phyloP scores from a whole-genome alignment of 2,329 filamentous ascomycete species.

The Aciculosporium take region DNA sequence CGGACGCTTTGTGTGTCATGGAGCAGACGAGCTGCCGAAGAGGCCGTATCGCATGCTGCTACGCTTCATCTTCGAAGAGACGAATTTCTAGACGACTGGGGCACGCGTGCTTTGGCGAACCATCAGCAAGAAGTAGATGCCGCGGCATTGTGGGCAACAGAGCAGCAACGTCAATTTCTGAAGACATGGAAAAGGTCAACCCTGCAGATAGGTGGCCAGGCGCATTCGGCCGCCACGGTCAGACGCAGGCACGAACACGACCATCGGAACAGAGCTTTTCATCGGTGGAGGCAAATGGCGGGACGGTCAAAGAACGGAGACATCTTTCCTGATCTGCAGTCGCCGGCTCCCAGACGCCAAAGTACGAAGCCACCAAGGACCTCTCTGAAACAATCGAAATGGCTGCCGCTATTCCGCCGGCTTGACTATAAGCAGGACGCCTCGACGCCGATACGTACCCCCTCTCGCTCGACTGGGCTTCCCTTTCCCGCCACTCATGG shows the following conservation, averaged over 20 bases:
- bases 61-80: neutral
- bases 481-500: constrained; percentile 22
- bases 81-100: constrained; percentile 10
- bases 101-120: constrained; percentile 9
- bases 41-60: neutral
- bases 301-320: constrained; percentile 7
- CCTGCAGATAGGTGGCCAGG: constrained; percentile 22
- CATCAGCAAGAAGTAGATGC: constrained; percentile 14
- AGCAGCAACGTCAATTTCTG: constrained; percentile 19
- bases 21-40: constrained; percentile 6
- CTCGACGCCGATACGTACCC: constrained; percentile 22
- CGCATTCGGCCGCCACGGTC: constrained; percentile 22
- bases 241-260: constrained; percentile 19
- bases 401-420: constrained; percentile 12
- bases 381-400: constrained; percentile 14
- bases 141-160: constrained; percentile 18
- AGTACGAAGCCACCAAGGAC: constrained; percentile 9
- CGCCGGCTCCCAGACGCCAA: neutral
- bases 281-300: constrained; percentile 17
- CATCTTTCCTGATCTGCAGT: neutral
- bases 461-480: constrained; percentile 32
- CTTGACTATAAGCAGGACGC: constrained; percentile 10
- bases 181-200: constrained; percentile 24
- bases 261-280: constrained; percentile 16
- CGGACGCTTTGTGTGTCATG: constrained; percentile 10